Percentiles rank a stretch among this genome's conserved stretches.
Evolutionary conservation across 2,329 filamentous ascomycete genomes (phyloP).

Genomic region (Coleophoma crateriformis): DNA sequence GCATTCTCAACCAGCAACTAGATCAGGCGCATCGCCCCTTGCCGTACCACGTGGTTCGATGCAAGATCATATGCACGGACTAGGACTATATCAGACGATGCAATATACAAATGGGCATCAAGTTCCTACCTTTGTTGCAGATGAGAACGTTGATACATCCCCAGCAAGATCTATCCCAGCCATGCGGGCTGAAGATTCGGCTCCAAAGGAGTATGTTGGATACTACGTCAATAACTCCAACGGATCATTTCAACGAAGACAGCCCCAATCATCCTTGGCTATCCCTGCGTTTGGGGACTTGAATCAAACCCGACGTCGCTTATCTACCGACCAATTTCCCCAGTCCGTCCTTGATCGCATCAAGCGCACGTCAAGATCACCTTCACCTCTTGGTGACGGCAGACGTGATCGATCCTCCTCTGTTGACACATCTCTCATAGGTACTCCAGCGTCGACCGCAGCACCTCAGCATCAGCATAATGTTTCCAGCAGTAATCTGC

Average conservation of each 20-base stretch:
- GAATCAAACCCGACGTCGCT: slow-evolving; percentile 15
- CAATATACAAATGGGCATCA: slow-evolving; percentile 38
- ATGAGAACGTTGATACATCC: slow-evolving; percentile 31
- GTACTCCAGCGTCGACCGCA: slow-evolving; percentile 10
- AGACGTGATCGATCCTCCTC: slow-evolving; percentile 23
- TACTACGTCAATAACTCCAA: slow-evolving; percentile 19
- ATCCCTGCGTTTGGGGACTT: slow-evolving; percentile 27
- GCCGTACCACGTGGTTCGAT: slow-evolving; percentile 31
- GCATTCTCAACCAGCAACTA: slow-evolving; percentile 59
- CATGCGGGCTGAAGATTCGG: slow-evolving; percentile 18
- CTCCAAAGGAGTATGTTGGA: neutral
- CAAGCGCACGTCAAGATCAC: slow-evolving; percentile 25
- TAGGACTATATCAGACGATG: slow-evolving; percentile 19
- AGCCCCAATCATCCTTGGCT: slow-evolving; percentile 12
- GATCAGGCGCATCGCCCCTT: slow-evolving; percentile 25
- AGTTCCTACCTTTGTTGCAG: slow-evolving; percentile 50
- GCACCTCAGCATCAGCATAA: slow-evolving; percentile 11
- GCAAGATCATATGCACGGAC: slow-evolving; percentile 26
- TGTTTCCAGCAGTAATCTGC: slow-evolving; percentile 19
- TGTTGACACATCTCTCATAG: slow-evolving; percentile 17
- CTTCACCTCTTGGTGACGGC: slow-evolving; percentile 23
- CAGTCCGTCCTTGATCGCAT: slow-evolving; percentile 26
- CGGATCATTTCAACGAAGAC: slow-evolving; percentile 12
- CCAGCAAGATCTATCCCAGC: slow-evolving; percentile 7
- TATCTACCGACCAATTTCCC: slow-evolving; percentile 27